Percentiles rank a stretch among this genome's conserved stretches.
These are phyloP conservation scores for Curvularia lunata DNA, from an alignment of 2,329 filamentous ascomycete genomes.

Conservation along the genomic window DNA sequence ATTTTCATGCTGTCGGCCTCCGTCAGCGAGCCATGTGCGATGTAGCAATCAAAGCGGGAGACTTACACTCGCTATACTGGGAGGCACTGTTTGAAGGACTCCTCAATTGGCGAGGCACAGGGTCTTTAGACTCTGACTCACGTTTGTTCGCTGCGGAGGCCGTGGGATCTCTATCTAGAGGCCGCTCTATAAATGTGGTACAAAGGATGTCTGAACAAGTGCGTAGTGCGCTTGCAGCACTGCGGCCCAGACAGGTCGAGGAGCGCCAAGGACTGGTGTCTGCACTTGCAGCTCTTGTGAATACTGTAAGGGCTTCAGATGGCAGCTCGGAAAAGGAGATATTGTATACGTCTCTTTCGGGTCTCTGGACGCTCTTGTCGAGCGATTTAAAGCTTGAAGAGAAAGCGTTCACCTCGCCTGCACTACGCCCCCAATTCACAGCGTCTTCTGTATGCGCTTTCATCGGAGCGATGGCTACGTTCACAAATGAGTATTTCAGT, in stretches of 20 bases:
- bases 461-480: conserved; percentile 47
- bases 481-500: conserved; percentile 18
- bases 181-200: conserved; percentile 44
- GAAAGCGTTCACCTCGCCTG: conserved; percentile 48
- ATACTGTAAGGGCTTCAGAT: conserved; percentile 6
- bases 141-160: conserved; percentile 74
- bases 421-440: conserved; percentile 68
- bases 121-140: conserved; percentile 75
- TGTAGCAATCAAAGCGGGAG: conserved; percentile 72
- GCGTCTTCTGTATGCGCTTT: conserved; percentile 67
- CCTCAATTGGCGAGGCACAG: conserved; percentile 86
- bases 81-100: conserved; percentile 72
- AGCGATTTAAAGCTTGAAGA: conserved; percentile 46
- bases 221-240: conserved; percentile 52
- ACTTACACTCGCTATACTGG: conserved; percentile 70
- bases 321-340: neutral
- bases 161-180: conserved; percentile 65
- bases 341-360: conserved; percentile 22
- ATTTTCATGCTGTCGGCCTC: conserved; percentile 93
- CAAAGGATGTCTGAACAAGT: conserved; percentile 53
- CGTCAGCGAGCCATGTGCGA: conserved; percentile 80
- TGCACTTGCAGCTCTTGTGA: conserved; percentile 52
- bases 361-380: conserved; percentile 43
- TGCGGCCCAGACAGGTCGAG: conserved; percentile 67
- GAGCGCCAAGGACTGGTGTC: conserved; percentile 73